These are phyloP conservation scores for Ascomycota sp. DNA, from an alignment of 2,329 filamentous ascomycete species.

Conservation along the genomic window DNA sequence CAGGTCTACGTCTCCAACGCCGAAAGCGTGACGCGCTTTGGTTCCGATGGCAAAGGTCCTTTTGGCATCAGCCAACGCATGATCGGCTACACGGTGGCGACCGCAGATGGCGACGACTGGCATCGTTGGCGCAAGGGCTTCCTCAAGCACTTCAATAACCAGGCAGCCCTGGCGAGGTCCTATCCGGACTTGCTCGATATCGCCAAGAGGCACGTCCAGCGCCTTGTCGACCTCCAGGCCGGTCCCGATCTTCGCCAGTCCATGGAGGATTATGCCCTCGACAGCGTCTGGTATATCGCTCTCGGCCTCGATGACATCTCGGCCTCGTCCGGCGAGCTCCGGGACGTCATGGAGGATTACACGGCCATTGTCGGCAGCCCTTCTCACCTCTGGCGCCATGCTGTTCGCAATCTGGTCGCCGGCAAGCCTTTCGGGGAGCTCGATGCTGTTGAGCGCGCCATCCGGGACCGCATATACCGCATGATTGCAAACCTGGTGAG, in stretches of 20 bases:
- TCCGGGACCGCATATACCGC: neutral
- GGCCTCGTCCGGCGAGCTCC: neutral
- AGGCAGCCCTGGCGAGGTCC: neutral
- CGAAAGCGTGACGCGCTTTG: conserved; percentile 1
- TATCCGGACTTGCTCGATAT: too few species aligned
- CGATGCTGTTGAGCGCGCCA: conserved; percentile 1
- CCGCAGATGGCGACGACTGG: conserved; percentile 1
- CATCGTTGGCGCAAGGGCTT: conserved; percentile 2
- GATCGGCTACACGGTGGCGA: conserved; percentile 1
- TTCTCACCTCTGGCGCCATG: conserved; percentile 2
- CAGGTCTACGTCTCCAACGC: conserved; percentile 1
- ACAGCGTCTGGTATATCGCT: conserved; percentile 1
- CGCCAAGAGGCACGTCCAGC: neutral
- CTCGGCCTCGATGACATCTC: conserved; percentile 1
- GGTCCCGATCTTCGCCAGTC: neutral
- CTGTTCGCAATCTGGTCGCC: neutral
- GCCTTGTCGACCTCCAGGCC: neutral
- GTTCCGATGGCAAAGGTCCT: conserved; percentile 1
- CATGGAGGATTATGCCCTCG: conserved; percentile 1
- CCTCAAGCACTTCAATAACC: conserved; percentile 1
- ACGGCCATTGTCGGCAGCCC: conserved; percentile 1
- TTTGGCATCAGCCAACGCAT: conserved; percentile 1
- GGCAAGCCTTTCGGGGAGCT: conserved; percentile 1
- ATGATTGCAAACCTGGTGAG: neutral
- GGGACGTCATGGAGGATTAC: neutral